Conservation (phyloP, 2,329 filamentous ascomycete species). For the Fusarium piperis region DNA sequence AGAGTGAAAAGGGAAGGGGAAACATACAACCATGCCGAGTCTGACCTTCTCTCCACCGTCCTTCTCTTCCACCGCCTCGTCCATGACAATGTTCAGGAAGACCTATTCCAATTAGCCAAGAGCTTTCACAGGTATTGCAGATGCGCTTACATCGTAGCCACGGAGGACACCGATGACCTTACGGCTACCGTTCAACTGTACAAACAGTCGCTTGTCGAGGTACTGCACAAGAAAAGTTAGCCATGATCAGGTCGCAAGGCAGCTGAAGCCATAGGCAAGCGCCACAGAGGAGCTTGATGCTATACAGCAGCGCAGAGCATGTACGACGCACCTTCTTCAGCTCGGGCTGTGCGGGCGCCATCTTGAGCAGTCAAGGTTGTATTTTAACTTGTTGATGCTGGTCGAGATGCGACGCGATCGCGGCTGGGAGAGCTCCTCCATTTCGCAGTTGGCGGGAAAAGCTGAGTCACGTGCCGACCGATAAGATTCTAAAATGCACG, state of each 20-base stretch:
- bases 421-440: conserved; percentile 35
- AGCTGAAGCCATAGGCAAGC: too few relatives aligned
- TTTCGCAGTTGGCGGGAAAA: conserved; percentile 39
- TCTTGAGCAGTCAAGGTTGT: conserved; percentile 61
- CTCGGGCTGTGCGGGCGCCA: conserved; percentile 99
- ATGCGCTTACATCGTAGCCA: conserved; percentile 85
- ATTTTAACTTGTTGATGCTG: conserved; percentile 36
- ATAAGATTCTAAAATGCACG: conserved; percentile 55
- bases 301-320: neutral
- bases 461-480: conserved; percentile 55
- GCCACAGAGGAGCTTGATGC: neutral
- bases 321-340: conserved; percentile 85
- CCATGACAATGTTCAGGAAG: conserved; percentile 97
- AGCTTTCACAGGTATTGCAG: too few relatives aligned
- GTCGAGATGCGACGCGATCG: conserved; percentile 43
- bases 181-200: conserved; percentile 96
- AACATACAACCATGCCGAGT: conserved; percentile 89
- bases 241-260: conserved; percentile 2
- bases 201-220: conserved; percentile 98
- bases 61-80: conserved; percentile 97
- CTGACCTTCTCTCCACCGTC: conserved; percentile 87
- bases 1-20: neutral
- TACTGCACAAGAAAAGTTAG: conserved; percentile 69
- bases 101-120: conserved; percentile 67
- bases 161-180: conserved; percentile 95